These are phyloP conservation scores for Arxiozyma telluris DNA, from an alignment of 1,139 yeast genomes.

Conservation along the genomic window DNA sequence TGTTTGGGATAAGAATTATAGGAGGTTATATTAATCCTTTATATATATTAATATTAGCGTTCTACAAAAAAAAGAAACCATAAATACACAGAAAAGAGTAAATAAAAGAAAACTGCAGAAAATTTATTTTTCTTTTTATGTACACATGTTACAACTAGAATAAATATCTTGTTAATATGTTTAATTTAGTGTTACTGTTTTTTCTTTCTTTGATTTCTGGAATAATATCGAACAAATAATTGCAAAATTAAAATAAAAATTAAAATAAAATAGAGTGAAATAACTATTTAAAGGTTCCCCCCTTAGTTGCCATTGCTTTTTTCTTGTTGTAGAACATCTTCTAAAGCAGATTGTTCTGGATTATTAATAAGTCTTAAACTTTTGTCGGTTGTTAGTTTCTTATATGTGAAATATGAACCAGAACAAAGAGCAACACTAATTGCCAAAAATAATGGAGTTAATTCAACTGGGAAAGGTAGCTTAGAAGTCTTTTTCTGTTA, in stretches of 20 bases:
- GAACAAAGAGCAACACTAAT: constrained; percentile 61
- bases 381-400: constrained; percentile 58
- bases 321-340: constrained; percentile 41
- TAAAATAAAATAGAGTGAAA: no score
- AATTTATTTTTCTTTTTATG: no score
- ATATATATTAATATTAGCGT: no score
- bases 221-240: neutral
- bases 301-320: neutral
- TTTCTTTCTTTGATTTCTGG: neutral
- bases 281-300: no score
- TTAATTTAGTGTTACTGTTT: no score
- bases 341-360: constrained; percentile 45
- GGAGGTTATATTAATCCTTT: neutral
- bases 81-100: neutral
- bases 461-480: constrained; percentile 53
- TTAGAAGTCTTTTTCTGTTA: constrained; percentile 33
- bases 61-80: no score
- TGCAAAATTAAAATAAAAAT: neutral
- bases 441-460: constrained; percentile 61
- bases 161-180: neutral
- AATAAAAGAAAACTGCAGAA: neutral
- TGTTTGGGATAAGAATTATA: neutral
- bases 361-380: constrained; percentile 58
- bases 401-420: constrained; percentile 60
- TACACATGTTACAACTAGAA: neutral